Conservation (phyloP, 2,329 filamentous ascomycete genomes). For the Samsoniella hepiali region DNA sequence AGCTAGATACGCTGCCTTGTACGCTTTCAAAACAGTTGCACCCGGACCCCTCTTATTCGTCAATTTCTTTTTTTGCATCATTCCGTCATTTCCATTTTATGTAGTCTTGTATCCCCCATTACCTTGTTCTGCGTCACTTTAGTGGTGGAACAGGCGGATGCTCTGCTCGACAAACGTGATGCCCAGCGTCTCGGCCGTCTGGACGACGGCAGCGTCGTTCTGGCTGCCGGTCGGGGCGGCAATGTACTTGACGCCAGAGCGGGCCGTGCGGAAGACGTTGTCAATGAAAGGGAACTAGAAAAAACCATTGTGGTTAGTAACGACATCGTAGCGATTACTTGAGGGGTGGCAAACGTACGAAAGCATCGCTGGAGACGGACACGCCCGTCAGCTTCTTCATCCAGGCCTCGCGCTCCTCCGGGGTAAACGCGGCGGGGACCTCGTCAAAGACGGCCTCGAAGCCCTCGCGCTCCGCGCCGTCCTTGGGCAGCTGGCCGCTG, state of each 20-base stretch:
- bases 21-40: neutral
- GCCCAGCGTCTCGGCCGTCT: slow-evolving; percentile 85
- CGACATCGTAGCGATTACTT: neutral
- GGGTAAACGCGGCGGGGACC: slow-evolving; percentile 77
- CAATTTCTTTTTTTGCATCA: neutral
- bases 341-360: slow-evolving; percentile 57
- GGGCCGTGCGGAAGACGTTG: slow-evolving; percentile 88
- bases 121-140: slow-evolving; percentile 27
- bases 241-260: slow-evolving; percentile 93
- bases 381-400: slow-evolving; percentile 77
- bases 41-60: neutral
- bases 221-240: slow-evolving; percentile 89
- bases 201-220: slow-evolving; percentile 77
- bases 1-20: neutral
- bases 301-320: slow-evolving; percentile 25
- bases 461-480: slow-evolving; percentile 76
- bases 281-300: slow-evolving; percentile 92
- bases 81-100: neutral
- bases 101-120: neutral
- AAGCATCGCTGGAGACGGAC: slow-evolving; percentile 88
- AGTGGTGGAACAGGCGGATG: slow-evolving; percentile 93
- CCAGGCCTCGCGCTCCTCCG: slow-evolving; percentile 84
- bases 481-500: slow-evolving; percentile 81
- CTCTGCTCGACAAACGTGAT: slow-evolving; percentile 97
- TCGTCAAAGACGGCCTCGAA: slow-evolving; percentile 91